Evolutionary conservation across 495 filamentous ascomycete genomes (phyloP).

Genomic region (Penicillium silybi): DNA sequence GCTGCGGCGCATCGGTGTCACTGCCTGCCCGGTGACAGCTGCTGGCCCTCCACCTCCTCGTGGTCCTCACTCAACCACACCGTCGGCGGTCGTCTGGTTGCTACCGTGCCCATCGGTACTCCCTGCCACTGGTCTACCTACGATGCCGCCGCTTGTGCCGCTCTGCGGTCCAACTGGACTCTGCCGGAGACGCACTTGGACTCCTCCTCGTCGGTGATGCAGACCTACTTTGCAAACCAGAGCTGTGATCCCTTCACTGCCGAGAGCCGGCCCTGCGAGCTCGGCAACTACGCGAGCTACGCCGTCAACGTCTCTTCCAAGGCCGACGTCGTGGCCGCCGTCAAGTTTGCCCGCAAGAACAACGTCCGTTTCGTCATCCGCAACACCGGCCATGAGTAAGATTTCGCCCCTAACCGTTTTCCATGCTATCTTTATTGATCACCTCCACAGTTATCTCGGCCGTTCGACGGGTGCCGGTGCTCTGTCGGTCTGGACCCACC

Average conservation of each 20-base stretch:
- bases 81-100: conserved; percentile 36
- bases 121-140: conserved; percentile 43
- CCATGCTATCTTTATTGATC: background rate
- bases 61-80: conserved; percentile 39
- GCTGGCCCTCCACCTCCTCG: conserved; percentile 36
- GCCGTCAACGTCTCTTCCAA: conserved; percentile 39
- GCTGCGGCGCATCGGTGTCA: conserved; percentile 16
- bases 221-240: conserved; percentile 41
- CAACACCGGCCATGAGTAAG: conserved; percentile 58
- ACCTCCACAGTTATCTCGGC: conserved; percentile 41
- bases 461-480: conserved; percentile 57
- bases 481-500: conserved; percentile 56
- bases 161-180: conserved; percentile 21
- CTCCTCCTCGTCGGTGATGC: conserved; percentile 43
- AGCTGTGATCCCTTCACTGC: conserved; percentile 55
- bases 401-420: background rate
- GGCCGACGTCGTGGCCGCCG: conserved; percentile 29
- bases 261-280: conserved; percentile 42
- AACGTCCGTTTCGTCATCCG: conserved; percentile 62
- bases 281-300: conserved; percentile 59
- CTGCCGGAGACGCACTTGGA: conserved; percentile 20
- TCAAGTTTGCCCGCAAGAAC: conserved; percentile 52
- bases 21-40: conserved; percentile 30
- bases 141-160: conserved; percentile 26
- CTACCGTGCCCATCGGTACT: conserved; percentile 37